Base-by-base conservation (phyloP, 306 rosid species). In the Cucurbita maxima region DNA sequence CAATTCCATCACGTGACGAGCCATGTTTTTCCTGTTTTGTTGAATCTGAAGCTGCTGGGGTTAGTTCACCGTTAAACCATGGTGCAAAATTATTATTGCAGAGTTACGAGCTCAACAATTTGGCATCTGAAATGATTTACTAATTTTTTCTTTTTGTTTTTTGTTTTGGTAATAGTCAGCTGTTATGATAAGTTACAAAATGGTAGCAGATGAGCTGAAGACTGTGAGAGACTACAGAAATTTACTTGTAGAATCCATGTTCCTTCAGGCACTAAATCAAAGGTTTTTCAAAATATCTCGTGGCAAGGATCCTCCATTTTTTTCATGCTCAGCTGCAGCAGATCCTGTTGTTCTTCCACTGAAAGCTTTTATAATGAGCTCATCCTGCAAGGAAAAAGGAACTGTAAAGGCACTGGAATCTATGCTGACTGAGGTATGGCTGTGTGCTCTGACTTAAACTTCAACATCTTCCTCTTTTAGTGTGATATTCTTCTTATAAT, bases 21-120 rank as follows among this genome's bases (percentile, higher is more conserved):
- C 97, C 98, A 52, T 82, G 96, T 0, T 87, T 86, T 85, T 93
- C 98, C 52, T 87, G 96, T 83, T 93, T 87, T 83, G 85, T 89
- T 76, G 98, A 93, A 87, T 93, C 98, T 79, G 98, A 90, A 81
- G 94, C 97, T 72, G 88, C 94, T 45, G 97, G 96, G 96, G 98
- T 93, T 84, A 90, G 96, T 90, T 80, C 61, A 76, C 70, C 75
- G 79, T 48, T 48, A 6, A 72, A 40, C 81, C 75, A 45, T 81
- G 66, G 38, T 20, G 67, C 45, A 67, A 54, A 61, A 45, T 36
- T 36, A 61, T 71, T 75, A 66, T 69, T 9, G 45, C 69, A 38
- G 25, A 40, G 6, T 57, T 22, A 59, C 4, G 48, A 66, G 51
- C 55, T 73, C 5, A 60, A 68, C 19, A 36, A 47, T 58, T 74